Conservation (phyloP, 2,329 filamentous ascomycete genomes). For the Scedosporium minutisporum region DNA sequence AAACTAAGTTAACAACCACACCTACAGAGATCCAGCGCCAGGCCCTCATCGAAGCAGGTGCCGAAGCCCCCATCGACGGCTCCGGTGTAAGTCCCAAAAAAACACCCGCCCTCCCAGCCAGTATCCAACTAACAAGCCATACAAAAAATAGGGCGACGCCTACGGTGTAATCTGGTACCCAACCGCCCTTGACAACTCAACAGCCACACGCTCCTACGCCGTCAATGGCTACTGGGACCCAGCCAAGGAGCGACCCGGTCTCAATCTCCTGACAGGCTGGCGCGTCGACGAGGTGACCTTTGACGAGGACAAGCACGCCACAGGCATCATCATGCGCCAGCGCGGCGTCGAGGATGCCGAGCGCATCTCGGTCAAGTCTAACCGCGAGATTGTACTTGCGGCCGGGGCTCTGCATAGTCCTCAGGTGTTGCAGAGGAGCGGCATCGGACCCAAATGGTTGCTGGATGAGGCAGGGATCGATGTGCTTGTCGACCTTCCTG, state of each 20-base stretch:
- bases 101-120: not conserved
- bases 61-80: slow-evolving; percentile 3
- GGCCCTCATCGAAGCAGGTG: slow-evolving; percentile 4
- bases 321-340: not conserved
- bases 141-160: not conserved
- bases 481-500: slow-evolving; percentile 34
- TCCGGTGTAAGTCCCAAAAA: not conserved
- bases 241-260: not conserved
- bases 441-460: slow-evolving; percentile 32
- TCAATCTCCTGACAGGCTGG: slow-evolving; percentile 23
- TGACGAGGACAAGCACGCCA: slow-evolving; percentile 21
- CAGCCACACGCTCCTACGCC: slow-evolving; percentile 6
- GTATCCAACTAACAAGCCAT: not conserved
- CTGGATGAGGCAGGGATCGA: slow-evolving; percentile 37
- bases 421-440: slow-evolving; percentile 42
- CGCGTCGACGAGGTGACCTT: slow-evolving; percentile 28
- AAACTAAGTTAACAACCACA: not conserved
- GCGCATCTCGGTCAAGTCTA: slow-evolving; percentile 16
- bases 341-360: slow-evolving; percentile 7
- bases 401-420: slow-evolving; percentile 45
- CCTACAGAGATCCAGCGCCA: slow-evolving; percentile 1
- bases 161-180: slow-evolving; percentile 8
- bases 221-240: slow-evolving; percentile 7
- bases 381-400: slow-evolving; percentile 37
- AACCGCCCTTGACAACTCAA: slow-evolving; percentile 5